These are phyloP conservation scores for Sporobolomyces pararoseus DNA, from an alignment of 768 basidiomycete species.

Conservation along the genomic window DNA sequence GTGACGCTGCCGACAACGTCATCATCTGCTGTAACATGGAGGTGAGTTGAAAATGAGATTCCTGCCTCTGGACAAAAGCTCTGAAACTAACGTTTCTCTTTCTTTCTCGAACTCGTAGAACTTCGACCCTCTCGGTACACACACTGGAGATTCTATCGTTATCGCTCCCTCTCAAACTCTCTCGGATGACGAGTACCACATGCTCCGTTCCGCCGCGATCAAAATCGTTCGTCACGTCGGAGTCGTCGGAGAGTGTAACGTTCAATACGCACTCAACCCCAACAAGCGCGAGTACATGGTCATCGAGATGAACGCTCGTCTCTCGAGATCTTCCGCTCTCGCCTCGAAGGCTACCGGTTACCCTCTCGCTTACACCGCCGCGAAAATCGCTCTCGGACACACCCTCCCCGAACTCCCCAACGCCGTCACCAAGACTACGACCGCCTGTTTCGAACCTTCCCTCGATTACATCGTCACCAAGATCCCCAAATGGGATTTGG, in stretches of 20 bases:
- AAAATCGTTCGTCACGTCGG: constrained; percentile 98
- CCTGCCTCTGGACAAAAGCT: neutral
- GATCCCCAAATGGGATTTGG: constrained; percentile 98
- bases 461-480: constrained; percentile 97
- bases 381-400: constrained; percentile 93
- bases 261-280: constrained; percentile 96
- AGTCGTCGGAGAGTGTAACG: constrained; percentile 97
- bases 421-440: constrained; percentile 91
- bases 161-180: constrained; percentile 96
- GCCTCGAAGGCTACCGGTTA: constrained; percentile 99
- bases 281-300: constrained; percentile 95
- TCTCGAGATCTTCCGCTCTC: constrained; percentile 93
- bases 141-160: constrained; percentile 98
- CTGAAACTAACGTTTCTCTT: neutral
- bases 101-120: constrained; percentile 75
- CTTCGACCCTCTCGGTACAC: constrained; percentile 96
- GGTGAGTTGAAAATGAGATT: constrained; percentile 55
- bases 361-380: constrained; percentile 95
- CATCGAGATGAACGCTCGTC: constrained; percentile 97
- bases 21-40: constrained; percentile 99
- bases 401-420: constrained; percentile 98
- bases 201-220: constrained; percentile 96
- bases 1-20: constrained; percentile 96
- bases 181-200: constrained; percentile 98
- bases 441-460: constrained; percentile 95